A percentile compares a stretch with the other conserved stretches of the same genome.
Conservation (phyloP, 208 protist species). For the Wallacemonas sp. region DNA sequence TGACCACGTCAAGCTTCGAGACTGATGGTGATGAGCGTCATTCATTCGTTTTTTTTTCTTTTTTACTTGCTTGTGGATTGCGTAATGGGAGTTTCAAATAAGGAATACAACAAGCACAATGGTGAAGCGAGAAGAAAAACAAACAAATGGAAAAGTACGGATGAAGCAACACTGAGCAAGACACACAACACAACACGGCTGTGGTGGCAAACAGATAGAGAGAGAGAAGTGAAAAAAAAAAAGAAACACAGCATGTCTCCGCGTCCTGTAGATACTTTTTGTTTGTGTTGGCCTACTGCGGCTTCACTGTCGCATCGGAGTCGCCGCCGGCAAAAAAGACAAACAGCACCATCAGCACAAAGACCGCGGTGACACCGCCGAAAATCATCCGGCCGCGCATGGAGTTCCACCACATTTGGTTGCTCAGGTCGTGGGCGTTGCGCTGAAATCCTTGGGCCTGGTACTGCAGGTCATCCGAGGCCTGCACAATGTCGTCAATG, state of each 20-base stretch:
- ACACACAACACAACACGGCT: not conserved
- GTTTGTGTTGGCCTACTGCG: slow-evolving; percentile 12
- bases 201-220: not conserved
- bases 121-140: not conserved
- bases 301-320: not conserved
- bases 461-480: slow-evolving; percentile 86
- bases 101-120: not conserved
- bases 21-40: too few species aligned
- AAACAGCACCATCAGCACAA: slow-evolving; percentile 81
- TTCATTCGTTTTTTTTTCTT: too few species aligned
- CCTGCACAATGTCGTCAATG: slow-evolving; percentile 90
- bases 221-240: slow-evolving; percentile 20
- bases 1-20: too few species aligned
- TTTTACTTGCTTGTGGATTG: too few species aligned
- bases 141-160: not conserved
- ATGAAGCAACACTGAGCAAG: not conserved
- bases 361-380: slow-evolving; percentile 47
- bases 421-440: slow-evolving; percentile 75
- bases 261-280: too few species aligned
- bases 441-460: slow-evolving; percentile 88
- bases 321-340: slow-evolving; percentile 58
- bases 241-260: slow-evolving; percentile 12
- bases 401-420: slow-evolving; percentile 90
- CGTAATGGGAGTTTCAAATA: not conserved
- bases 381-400: slow-evolving; percentile 78